Evolutionary conservation across 306 rosid genomes (phyloP), one percentile per base, ranked within the genome.

Genomic region (Abrus pulchellus): DNA sequence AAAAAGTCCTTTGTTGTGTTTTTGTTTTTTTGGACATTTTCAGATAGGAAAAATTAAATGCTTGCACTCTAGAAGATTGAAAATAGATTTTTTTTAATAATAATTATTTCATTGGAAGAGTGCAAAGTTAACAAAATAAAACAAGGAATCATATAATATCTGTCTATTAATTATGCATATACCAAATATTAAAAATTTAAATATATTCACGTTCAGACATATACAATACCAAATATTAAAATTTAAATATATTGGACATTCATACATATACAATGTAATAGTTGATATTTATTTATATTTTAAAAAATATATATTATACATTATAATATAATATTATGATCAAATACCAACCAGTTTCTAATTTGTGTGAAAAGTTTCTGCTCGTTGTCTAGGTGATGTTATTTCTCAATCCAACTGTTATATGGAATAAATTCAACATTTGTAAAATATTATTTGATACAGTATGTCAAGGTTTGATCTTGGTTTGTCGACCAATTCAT

Each of bases 351-450:
- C 11, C 9, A 13, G 10, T 12, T 29, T 56, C 28, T 73, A 73
- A 0, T 33, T 61, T 61, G 44, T 32, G 9, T 56, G 66, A 40
- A 41, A 41, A 52, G 3, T 57, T 74, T 73, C 10, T 40, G 28
- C 10, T 34, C n/a, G 28, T 68, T 65, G 12, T 40, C 11, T 34
- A n/a, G 49, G 33, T 14, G 33, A 8, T 55, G 10, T 29, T 33
- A 60, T 29, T 60, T 75, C 36, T 60, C 45, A 59, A 43, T 59
- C 68, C 32, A 38, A 63, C 69, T 36, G 48, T 36, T 38, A 63
- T 36, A 13, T 63, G 36, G 28, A 10, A 61, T 32, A 33, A 5
- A 36, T 12, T 61, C 44, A 30, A 33, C 44, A 61, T 36, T 36
- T 4, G 40, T 36, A 4, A 36, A 2, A 36, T 36, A 4, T 36